Evolutionary conservation across 208 protist genomes (phyloP).

Genomic region (Leptomonas pyrrhocoris): DNA sequence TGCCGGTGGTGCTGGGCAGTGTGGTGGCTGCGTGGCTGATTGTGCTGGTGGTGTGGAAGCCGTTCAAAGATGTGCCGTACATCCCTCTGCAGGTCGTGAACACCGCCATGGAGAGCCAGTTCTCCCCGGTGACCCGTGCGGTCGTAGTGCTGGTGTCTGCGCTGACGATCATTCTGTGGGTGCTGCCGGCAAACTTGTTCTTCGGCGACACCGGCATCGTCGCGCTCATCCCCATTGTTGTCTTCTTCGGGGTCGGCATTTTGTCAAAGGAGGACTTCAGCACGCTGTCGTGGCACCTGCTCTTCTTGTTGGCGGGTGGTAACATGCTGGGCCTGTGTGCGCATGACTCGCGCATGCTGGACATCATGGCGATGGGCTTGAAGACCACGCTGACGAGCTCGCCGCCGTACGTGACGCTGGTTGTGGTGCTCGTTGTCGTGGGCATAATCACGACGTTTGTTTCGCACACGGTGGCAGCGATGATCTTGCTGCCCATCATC

Average conservation of each 20-base stretch:
- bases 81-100: constrained; percentile 88
- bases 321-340: constrained; percentile 94
- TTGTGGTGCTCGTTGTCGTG: constrained; percentile 65
- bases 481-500: constrained; percentile 94
- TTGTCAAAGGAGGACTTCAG: constrained; percentile 93
- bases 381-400: constrained; percentile 55
- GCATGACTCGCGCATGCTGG: constrained; percentile 82
- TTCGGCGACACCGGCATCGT: constrained; percentile 94
- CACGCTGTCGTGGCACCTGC: constrained; percentile 92
- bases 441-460: constrained; percentile 90
- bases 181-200: constrained; percentile 73
- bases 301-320: constrained; percentile 93
- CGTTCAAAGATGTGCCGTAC: constrained; percentile 84
- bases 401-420: constrained; percentile 71
- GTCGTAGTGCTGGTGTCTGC: constrained; percentile 75
- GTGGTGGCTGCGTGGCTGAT: constrained; percentile 75
- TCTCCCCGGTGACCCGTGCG: constrained; percentile 53
- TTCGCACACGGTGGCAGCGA: constrained; percentile 93
- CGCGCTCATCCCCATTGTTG: constrained; percentile 90
- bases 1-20: constrained; percentile 77
- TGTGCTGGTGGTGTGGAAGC: constrained; percentile 85
- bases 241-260: constrained; percentile 93
- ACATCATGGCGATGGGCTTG: constrained; percentile 78
- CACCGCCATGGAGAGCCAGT: constrained; percentile 50
- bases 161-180: constrained; percentile 87